A percentile compares a stretch with the other conserved stretches of the same genome.
phyloP scores from a whole-genome alignment of 805 yeast genomes.

The Yarrowia keelungensis region DNA sequence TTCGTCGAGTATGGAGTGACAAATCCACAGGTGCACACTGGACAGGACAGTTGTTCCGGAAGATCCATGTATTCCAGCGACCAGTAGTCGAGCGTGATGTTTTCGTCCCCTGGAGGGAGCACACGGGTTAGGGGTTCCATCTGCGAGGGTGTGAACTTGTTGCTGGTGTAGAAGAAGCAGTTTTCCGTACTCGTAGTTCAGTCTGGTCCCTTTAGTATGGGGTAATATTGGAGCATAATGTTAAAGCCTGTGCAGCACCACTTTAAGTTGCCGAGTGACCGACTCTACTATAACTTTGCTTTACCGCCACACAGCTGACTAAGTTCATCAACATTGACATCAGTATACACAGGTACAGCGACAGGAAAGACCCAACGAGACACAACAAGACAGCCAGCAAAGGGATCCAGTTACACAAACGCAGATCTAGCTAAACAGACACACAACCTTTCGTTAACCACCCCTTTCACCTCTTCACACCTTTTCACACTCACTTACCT shows the following conservation, averaged over 20 bases:
- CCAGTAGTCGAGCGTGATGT: constrained; percentile 47
- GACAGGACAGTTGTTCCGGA: constrained; percentile 54
- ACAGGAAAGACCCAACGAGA: no score
- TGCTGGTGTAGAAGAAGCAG: not conserved
- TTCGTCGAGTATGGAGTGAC: constrained; percentile 65
- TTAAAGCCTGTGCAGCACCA: not conserved
- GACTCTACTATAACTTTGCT: no score
- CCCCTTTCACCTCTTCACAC: not conserved
- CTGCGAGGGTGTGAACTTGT: not conserved
- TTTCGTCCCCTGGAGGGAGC: constrained; percentile 27
- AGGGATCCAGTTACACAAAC: no score
- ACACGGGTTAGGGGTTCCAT: constrained; percentile 27
- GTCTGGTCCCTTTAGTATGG: constrained; percentile 9
- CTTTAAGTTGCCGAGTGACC: not conserved
- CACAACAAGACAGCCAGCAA: no score
- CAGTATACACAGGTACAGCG: no score
- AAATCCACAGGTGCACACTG: constrained; percentile 72
- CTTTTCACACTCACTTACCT: not conserved
- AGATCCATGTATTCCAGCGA: constrained; percentile 44
- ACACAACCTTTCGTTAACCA: not conserved
- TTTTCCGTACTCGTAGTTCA: not conserved
- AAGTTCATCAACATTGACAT: not conserved
- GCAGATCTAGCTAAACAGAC: not conserved
- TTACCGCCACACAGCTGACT: constrained; percentile 9
- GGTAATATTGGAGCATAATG: constrained; percentile 27